These are phyloP conservation scores for Rugiboletus extremiorientalis DNA, from an alignment of 1,284 basidiomycete genomes.

Conservation along the genomic window DNA sequence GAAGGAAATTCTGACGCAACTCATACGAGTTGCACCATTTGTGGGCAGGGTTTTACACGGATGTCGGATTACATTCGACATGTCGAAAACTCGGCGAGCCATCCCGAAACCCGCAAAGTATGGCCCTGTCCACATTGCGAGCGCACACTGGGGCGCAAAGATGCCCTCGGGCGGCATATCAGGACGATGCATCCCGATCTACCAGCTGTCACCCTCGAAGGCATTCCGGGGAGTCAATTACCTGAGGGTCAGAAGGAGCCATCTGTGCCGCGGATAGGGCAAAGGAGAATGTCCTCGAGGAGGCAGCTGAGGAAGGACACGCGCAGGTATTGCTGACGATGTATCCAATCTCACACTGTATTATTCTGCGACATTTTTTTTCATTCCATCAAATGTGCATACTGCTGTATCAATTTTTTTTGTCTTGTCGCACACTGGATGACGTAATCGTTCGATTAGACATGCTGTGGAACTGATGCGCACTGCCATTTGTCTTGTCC, in stretches of 20 bases:
- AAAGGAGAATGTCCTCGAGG: slow-evolving; percentile 4
- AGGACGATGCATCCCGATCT: slow-evolving; percentile 18
- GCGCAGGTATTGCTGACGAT: not conserved
- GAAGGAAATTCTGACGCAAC: not conserved
- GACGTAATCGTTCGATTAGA: slow-evolving; percentile 14
- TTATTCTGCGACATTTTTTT: not conserved
- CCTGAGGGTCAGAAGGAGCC: not conserved
- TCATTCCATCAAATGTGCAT: not conserved
- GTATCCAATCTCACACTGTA: not conserved
- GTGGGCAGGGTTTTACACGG: slow-evolving; percentile 23
- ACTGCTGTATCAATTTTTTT: not conserved
- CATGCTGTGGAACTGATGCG: not conserved
- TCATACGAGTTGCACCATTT: slow-evolving; percentile 11
- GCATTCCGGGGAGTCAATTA: not conserved
- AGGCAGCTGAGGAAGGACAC: slow-evolving; percentile 7
- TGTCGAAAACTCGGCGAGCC: slow-evolving; percentile 24
- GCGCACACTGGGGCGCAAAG: slow-evolving; percentile 19
- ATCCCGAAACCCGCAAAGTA: slow-evolving; percentile 28
- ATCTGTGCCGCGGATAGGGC: slow-evolving; percentile 2
- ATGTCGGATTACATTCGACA: slow-evolving; percentile 23
- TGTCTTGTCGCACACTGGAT: slow-evolving; percentile 2
- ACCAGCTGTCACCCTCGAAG: not conserved
- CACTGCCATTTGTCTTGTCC: not conserved
- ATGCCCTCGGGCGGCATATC: slow-evolving; percentile 24
- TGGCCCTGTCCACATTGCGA: slow-evolving; percentile 27